Conservation (phyloP, 176 grass and related monocot species). For the Oryza officinalis region DNA sequence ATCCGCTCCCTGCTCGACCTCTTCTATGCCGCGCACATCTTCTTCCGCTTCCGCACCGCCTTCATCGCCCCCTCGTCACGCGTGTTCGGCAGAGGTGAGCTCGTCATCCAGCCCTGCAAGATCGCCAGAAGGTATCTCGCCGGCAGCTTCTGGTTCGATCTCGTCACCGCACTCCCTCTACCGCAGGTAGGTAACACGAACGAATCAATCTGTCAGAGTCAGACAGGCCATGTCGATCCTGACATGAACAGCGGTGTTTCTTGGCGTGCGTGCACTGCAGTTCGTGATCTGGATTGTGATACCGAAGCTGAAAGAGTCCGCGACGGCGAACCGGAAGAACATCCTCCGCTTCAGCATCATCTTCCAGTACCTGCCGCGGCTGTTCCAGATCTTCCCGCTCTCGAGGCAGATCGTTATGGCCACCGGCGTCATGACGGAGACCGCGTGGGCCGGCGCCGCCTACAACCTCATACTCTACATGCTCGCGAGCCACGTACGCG, state of each 20-base stretch:
- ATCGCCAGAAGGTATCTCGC: conserved; percentile 72
- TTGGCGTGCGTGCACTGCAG: conserved; percentile 31
- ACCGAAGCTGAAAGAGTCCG: conserved; percentile 60
- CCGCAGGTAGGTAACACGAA: conserved; percentile 85
- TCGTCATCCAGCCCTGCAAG: conserved; percentile 76
- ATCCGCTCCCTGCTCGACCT: conserved; percentile 69
- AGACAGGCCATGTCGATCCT: no score
- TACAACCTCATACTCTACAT: conserved; percentile 99
- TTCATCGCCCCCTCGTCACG: conserved; percentile 91
- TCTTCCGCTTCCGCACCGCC: conserved; percentile 78
- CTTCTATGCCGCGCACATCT: conserved; percentile 80
- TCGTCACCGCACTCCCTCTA: conserved; percentile 77
- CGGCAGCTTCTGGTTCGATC: conserved; percentile 68
- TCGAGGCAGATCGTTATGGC: conserved; percentile 72
- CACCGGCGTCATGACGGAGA: conserved; percentile 81
- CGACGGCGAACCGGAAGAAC: conserved; percentile 57
- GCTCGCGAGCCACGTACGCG: conserved; percentile 86
- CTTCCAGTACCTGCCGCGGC: conserved; percentile 88
- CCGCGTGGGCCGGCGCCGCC: conserved; percentile 88
- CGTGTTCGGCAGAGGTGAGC: conserved; percentile 89
- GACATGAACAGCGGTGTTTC: not conserved
- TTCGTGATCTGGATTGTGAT: conserved; percentile 74
- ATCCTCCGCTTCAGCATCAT: conserved; percentile 75
- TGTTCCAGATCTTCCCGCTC: conserved; percentile 90
- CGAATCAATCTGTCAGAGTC: not conserved